phyloP scores from a whole-genome alignment of 441 rosid species.

The Gossypium gossypioides region DNA sequence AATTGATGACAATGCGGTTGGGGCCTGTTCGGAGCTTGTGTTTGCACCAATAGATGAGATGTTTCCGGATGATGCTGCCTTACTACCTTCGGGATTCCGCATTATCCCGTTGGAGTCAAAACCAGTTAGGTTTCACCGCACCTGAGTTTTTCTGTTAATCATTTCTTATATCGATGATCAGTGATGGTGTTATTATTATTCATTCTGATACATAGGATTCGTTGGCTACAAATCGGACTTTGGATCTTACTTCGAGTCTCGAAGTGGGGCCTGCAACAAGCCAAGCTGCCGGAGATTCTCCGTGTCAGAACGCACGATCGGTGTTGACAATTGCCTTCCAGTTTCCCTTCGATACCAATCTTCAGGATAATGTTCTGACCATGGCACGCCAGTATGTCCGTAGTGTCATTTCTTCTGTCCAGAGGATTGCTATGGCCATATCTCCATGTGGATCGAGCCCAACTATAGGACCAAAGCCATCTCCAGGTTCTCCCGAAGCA shows the following conservation, averaged over 20 bases:
- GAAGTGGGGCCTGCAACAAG: constrained; percentile 70
- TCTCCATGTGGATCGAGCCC: constrained; percentile 75
- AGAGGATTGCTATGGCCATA: constrained; percentile 90
- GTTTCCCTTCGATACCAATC: constrained; percentile 78
- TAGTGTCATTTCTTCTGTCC: constrained; percentile 82
- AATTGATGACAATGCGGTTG: constrained; percentile 79
- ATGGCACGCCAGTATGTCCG: constrained; percentile 96
- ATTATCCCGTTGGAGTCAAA: constrained; percentile 82
- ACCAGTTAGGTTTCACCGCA: constrained; percentile 36
- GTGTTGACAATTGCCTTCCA: constrained; percentile 93
- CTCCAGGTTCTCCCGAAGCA: constrained; percentile 82
- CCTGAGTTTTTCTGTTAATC: neutral
- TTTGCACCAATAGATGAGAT: constrained; percentile 94
- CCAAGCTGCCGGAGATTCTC: constrained; percentile 40
- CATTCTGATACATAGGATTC: constrained; percentile 62
- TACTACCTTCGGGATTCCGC: constrained; percentile 91
- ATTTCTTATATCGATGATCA: neutral
- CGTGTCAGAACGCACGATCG: constrained; percentile 49
- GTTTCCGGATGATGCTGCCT: constrained; percentile 94
- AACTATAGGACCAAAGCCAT: constrained; percentile 49
- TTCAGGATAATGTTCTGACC: constrained; percentile 79
- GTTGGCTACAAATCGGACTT: constrained; percentile 48
- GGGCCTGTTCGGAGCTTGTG: constrained; percentile 82
- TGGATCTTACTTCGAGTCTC: constrained; percentile 89
- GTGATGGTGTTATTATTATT: constrained; percentile 12